Evolutionary conservation across 2,329 filamentous ascomycete species (phyloP).

Genomic region (Penicillium concentricum): DNA sequence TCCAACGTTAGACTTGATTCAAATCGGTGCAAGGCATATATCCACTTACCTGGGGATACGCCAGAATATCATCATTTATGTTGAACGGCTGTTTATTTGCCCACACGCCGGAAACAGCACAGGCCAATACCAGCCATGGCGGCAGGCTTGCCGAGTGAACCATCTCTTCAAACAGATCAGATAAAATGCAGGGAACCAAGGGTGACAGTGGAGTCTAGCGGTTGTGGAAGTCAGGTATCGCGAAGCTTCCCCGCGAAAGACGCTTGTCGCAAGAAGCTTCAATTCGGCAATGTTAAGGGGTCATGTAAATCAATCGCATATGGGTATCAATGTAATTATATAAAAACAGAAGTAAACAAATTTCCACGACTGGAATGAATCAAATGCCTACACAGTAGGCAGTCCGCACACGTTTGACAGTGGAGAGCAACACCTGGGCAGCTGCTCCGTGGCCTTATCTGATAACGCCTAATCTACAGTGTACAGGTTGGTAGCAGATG

Average conservation of each 20-base stretch:
- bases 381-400: background rate
- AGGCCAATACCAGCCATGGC: conserved; percentile 34
- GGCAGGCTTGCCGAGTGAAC: conserved; percentile 21
- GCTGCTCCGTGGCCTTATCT: conserved; percentile 30
- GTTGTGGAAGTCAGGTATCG: background rate
- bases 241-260: conserved; percentile 1
- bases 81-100: conserved; percentile 67
- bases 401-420: conserved; percentile 1
- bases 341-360: background rate
- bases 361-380: background rate
- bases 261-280: background rate
- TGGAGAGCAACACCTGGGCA: conserved; percentile 14
- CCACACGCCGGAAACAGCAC: conserved; percentile 38
- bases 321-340: background rate
- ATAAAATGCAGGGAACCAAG: background rate
- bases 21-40: background rate
- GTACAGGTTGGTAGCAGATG: background rate
- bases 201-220: background rate
- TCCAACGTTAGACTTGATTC: background rate
- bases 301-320: background rate
- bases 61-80: conserved; percentile 83
- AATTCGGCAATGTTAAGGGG: background rate
- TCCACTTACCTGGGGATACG: conserved; percentile 72
- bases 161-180: conserved; percentile 23
- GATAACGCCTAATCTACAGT: conserved; percentile 12